phyloP scores from a whole-genome alignment of 164 flowering plant genomes.

The Chloranthus sessilifolius region DNA sequence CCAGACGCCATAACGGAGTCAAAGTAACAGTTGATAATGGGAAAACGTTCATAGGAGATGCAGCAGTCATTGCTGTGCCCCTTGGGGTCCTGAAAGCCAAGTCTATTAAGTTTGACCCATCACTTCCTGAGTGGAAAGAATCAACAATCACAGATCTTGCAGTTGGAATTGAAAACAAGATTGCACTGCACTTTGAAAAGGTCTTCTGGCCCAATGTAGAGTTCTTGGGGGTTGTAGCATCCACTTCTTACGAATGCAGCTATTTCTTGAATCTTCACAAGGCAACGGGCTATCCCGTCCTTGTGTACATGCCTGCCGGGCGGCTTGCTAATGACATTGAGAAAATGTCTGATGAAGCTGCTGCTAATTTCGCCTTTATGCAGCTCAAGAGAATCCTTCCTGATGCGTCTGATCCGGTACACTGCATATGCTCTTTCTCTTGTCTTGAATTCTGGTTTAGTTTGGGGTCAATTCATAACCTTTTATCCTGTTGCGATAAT shows the following conservation, averaged over 20 bases:
- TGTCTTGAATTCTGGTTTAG: background rate
- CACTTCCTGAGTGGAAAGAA: slow-evolving; percentile 86
- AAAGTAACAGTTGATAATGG: slow-evolving; percentile 77
- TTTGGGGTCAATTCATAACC: no score
- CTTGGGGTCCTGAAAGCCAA: slow-evolving; percentile 78
- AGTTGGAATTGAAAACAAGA: slow-evolving; percentile 88
- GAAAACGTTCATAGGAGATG: slow-evolving; percentile 71
- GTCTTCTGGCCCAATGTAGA: slow-evolving; percentile 99
- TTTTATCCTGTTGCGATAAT: no score
- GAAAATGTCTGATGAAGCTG: slow-evolving; percentile 90
- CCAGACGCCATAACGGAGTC: slow-evolving; percentile 56
- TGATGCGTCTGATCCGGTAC: slow-evolving; percentile 75
- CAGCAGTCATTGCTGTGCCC: slow-evolving; percentile 75
- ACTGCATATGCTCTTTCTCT: background rate
- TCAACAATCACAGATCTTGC: slow-evolving; percentile 76
- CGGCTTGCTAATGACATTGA: slow-evolving; percentile 76
- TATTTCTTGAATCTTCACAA: slow-evolving; percentile 95
- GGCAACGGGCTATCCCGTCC: slow-evolving; percentile 85
- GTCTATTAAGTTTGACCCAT: slow-evolving; percentile 68
- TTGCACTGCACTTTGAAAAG: slow-evolving; percentile 70
- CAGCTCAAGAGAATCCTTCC: slow-evolving; percentile 87
- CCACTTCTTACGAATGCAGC: slow-evolving; percentile 78
- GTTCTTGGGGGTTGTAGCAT: slow-evolving; percentile 91
- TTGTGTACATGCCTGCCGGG: slow-evolving; percentile 97
- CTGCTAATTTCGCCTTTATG: slow-evolving; percentile 73